Conservation (phyloP, 495 filamentous ascomycete species). For the Lasiosphaeria hispida region DNA sequence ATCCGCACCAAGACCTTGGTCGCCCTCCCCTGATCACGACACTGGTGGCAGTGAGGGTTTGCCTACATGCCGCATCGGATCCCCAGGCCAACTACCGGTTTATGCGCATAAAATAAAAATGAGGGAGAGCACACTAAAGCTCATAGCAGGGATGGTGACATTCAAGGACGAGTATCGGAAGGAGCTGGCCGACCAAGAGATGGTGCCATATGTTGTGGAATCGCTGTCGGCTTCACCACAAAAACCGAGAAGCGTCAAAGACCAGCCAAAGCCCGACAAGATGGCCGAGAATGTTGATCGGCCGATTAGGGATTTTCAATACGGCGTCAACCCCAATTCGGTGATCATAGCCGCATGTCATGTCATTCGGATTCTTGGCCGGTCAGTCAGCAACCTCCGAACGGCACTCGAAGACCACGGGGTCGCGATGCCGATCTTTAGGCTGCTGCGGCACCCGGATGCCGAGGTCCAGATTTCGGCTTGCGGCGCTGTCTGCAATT, state of each 20-base stretch:
- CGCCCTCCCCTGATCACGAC: slow-evolving; percentile 29
- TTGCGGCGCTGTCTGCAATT: slow-evolving; percentile 75
- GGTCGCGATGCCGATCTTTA: slow-evolving; percentile 75
- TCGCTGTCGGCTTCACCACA: slow-evolving; percentile 63
- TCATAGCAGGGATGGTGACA: slow-evolving; percentile 72
- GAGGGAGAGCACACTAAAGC: slow-evolving; percentile 73
- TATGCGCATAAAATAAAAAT: slow-evolving; percentile 72
- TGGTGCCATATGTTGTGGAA: slow-evolving; percentile 77
- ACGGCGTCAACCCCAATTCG: slow-evolving; percentile 48
- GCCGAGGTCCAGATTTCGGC: slow-evolving; percentile 83
- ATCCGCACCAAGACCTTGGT: slow-evolving; percentile 43
- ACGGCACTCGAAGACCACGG: slow-evolving; percentile 85
- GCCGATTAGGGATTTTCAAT: slow-evolving; percentile 17
- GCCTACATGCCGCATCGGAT: slow-evolving; percentile 50
- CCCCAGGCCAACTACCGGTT: slow-evolving; percentile 58
- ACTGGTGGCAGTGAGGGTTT: slow-evolving; percentile 19
- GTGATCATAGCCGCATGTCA: slow-evolving; percentile 87
- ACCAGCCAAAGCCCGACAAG: slow-evolving; percentile 20
- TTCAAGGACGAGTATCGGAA: slow-evolving; percentile 86
- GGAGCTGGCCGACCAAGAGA: slow-evolving; percentile 73
- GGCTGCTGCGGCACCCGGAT: slow-evolving; percentile 70
- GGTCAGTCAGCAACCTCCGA: slow-evolving; percentile 77
- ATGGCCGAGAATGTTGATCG: slow-evolving; percentile 6
- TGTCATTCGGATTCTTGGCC: slow-evolving; percentile 70
- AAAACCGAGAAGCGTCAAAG: slow-evolving; percentile 32